Conservation (phyloP, 768 basidiomycete genomes). For the Leucosporidium creatinivorum region DNA sequence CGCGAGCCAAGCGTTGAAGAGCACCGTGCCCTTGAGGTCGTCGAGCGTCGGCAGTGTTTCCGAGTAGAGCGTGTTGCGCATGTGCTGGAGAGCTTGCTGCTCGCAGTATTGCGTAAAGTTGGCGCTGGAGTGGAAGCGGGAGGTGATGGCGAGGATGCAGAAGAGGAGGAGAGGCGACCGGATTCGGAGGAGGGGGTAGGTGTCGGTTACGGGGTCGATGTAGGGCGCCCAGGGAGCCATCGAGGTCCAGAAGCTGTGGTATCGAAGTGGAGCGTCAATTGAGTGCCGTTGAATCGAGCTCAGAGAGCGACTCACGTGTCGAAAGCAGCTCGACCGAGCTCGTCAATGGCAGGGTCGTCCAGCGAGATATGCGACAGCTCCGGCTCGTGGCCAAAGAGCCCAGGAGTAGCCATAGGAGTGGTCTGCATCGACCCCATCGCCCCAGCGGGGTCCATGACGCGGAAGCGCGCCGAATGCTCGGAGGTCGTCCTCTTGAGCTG, state of each 20-base stretch:
- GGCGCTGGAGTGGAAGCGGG: conserved; percentile 11
- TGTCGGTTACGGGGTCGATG: conserved; percentile 15
- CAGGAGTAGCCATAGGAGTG: neutral
- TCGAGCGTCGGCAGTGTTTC: conserved; percentile 13
- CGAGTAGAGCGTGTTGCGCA: conserved; percentile 25
- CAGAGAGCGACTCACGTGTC: conserved; percentile 7
- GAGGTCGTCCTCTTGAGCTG: neutral
- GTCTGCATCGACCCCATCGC: no score
- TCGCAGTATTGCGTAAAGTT: conserved; percentile 13
- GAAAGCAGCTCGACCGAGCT: conserved; percentile 14
- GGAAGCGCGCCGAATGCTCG: neutral
- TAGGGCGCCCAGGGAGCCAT: conserved; percentile 29
- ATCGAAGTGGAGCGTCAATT: no score
- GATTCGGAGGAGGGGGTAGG: neutral
- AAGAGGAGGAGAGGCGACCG: conserved; percentile 22
- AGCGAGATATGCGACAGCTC: neutral
- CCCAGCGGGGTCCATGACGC: neutral
- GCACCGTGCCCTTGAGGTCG: conserved; percentile 10
- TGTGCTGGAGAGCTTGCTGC: neutral
- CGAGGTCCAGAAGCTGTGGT: conserved; percentile 26
- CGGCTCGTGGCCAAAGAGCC: neutral
- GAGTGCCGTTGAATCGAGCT: no score
- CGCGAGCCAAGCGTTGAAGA: conserved; percentile 24
- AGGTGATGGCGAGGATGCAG: conserved; percentile 25
- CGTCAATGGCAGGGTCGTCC: neutral